These are phyloP conservation scores for Podospora didyma DNA, from an alignment of 495 filamentous ascomycete genomes.

Conservation along the genomic window DNA sequence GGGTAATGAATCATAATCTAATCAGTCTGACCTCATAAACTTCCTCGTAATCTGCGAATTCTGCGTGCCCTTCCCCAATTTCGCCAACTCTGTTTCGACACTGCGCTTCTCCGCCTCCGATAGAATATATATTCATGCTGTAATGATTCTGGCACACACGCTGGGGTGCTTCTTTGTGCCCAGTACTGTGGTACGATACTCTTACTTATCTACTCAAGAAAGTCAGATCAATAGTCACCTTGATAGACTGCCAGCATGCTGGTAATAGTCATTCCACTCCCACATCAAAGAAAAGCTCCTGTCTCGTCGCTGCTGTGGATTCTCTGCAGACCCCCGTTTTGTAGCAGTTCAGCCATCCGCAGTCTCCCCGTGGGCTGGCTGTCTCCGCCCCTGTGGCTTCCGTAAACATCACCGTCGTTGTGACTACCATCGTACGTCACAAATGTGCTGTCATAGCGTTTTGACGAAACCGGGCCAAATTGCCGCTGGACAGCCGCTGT, in stretches of 20 bases:
- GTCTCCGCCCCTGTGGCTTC: background rate
- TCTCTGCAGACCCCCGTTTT: background rate
- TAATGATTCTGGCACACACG: too few relatives aligned
- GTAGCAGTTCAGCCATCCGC: too few relatives aligned
- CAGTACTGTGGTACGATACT: too few relatives aligned
- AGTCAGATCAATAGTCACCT: background rate
- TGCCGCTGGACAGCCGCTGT: slow-evolving; percentile 31
- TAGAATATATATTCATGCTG: too few relatives aligned
- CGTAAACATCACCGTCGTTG: slow-evolving; percentile 10
- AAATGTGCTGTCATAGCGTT: background rate
- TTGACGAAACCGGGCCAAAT: slow-evolving; percentile 21
- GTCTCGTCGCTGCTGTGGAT: slow-evolving; percentile 1
- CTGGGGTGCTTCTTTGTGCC: too few relatives aligned
- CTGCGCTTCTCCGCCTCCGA: too few relatives aligned
- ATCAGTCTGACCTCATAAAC: too few relatives aligned
- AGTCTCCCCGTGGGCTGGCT: background rate
- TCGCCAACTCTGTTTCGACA: too few relatives aligned
- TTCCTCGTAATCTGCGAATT: too few relatives aligned
- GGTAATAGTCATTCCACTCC: background rate
- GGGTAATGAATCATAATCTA: too few relatives aligned
- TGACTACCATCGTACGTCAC: slow-evolving; percentile 13
- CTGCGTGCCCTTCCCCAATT: too few relatives aligned
- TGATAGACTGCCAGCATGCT: too few relatives aligned
- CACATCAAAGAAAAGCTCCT: slow-evolving; percentile 6
- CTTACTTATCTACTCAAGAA: background rate